Conservation (phyloP, 306 rosid species). For the Rosa multiflora region DNA sequence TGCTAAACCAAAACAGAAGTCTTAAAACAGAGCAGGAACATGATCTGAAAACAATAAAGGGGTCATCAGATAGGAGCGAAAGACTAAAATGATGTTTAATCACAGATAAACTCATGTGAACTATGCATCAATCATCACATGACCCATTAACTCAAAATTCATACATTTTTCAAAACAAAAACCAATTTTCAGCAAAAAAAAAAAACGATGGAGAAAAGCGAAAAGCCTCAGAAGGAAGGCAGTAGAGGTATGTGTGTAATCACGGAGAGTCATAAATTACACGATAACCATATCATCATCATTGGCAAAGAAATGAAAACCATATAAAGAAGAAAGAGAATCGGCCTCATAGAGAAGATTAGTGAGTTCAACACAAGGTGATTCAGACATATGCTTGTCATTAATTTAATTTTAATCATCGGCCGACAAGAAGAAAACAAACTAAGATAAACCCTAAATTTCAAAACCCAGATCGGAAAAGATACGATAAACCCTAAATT, state of each 20-base stretch:
- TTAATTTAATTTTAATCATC: conserved; percentile 43
- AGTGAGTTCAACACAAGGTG: conserved; percentile 51
- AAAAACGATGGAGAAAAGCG: no score
- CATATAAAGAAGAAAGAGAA: neutral
- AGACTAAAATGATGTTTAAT: conserved; percentile 59
- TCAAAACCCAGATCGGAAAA: neutral
- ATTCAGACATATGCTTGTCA: conserved; percentile 94
- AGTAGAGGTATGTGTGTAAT: conserved; percentile 40
- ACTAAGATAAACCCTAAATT: neutral
- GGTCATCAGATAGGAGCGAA: conserved; percentile 98
- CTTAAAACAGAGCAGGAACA: neutral
- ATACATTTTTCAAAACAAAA: neutral
- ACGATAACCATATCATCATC: conserved; percentile 32
- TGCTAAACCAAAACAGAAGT: neutral
- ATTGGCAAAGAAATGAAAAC: neutral
- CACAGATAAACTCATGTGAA: conserved; percentile 76
- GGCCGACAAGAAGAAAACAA: conserved; percentile 23
- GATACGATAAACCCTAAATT: no score
- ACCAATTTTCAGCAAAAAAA: no score
- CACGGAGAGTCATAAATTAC: conserved; percentile 31
- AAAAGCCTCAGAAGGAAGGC: conserved; percentile 50
- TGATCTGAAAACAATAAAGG: neutral
- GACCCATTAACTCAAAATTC: conserved; percentile 18
- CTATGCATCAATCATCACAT: conserved; percentile 78
- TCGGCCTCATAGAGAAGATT: conserved; percentile 87